Evolutionary conservation across 352 stramenopile species (phyloP).

Genomic region (Globisporangium echinulatum): DNA sequence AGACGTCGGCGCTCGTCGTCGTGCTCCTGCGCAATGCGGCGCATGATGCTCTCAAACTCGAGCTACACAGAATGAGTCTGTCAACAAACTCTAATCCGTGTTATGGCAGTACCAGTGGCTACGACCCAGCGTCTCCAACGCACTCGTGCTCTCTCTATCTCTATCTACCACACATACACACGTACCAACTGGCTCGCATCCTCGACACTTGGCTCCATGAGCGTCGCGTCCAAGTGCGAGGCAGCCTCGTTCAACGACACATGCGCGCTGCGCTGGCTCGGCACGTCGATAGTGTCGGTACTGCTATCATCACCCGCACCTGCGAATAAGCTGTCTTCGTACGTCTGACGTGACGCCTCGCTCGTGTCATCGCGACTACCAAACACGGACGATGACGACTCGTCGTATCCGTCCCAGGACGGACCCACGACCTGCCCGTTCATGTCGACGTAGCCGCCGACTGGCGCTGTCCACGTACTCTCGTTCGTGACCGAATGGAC

Average conservation of each 20-base stretch:
- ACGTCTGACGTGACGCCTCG: too few relatives aligned
- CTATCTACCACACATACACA: neutral
- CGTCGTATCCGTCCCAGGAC: slow-evolving; percentile 10
- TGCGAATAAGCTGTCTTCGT: too few relatives aligned
- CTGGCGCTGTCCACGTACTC: slow-evolving; percentile 56
- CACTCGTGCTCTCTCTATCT: neutral
- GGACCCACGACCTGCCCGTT: slow-evolving; percentile 48
- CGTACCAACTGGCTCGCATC: slow-evolving; percentile 12
- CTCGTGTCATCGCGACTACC: neutral
- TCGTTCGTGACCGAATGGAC: slow-evolving; percentile 45
- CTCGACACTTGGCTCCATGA: slow-evolving; percentile 9
- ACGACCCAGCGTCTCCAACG: neutral
- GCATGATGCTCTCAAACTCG: slow-evolving; percentile 51
- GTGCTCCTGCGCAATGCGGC: slow-evolving; percentile 61
- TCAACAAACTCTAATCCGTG: too few relatives aligned
- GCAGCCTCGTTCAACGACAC: slow-evolving; percentile 18
- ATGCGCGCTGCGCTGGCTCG: neutral
- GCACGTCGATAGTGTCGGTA: neutral
- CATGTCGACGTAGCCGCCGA: slow-evolving; percentile 50
- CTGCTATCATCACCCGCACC: neutral
- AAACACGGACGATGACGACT: neutral
- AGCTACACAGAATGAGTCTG: slow-evolving; percentile 16
- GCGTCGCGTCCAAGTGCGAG: slow-evolving; percentile 24
- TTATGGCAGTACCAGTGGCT: neutral
- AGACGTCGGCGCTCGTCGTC: slow-evolving; percentile 53